phyloP scores from a whole-genome alignment of 352 stramenopile genomes.

The Thraustochytrium aureum region DNA sequence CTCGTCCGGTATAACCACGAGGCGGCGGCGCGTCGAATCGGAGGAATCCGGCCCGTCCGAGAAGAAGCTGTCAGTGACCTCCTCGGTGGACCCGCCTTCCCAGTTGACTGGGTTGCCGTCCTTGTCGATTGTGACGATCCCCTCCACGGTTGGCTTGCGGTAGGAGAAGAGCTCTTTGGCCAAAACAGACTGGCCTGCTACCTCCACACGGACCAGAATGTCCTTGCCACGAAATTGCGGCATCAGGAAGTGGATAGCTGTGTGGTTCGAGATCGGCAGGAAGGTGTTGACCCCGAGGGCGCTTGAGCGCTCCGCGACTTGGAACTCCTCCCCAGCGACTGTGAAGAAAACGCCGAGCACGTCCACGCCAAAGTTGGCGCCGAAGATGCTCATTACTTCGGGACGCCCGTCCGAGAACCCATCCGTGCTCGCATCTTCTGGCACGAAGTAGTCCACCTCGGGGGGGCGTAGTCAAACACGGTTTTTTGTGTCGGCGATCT shows the following conservation, averaged over 20 bases:
- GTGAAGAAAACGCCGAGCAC: conserved; percentile 12
- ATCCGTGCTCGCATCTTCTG: conserved; percentile 11
- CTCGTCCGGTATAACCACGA: background rate
- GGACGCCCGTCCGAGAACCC: background rate
- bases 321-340: background rate
- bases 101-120: conserved; percentile 11
- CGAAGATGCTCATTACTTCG: conserved; percentile 15
- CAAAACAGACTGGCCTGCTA: conserved; percentile 4
- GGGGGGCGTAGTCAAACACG: conserved; percentile 23
- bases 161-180: conserved; percentile 23
- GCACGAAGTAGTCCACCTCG: conserved; percentile 21
- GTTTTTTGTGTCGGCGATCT: background rate
- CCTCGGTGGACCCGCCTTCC: background rate
- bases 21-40: background rate
- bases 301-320: background rate
- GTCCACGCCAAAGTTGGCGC: conserved; percentile 49
- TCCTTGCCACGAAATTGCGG: conserved; percentile 41
- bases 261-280: conserved; percentile 22
- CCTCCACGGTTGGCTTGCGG: conserved; percentile 16
- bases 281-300: background rate
- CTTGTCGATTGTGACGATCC: conserved; percentile 4
- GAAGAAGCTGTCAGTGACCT: conserved; percentile 14
- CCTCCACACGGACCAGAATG: conserved; percentile 1
- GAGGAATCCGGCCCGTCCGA: background rate
- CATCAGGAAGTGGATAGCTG: conserved; percentile 7